A percentile compares a stretch with the other conserved stretches of the same genome.
These are phyloP conservation scores for Ophiosphaerella narmari DNA, from an alignment of 2,329 filamentous ascomycete genomes.

Conservation along the genomic window DNA sequence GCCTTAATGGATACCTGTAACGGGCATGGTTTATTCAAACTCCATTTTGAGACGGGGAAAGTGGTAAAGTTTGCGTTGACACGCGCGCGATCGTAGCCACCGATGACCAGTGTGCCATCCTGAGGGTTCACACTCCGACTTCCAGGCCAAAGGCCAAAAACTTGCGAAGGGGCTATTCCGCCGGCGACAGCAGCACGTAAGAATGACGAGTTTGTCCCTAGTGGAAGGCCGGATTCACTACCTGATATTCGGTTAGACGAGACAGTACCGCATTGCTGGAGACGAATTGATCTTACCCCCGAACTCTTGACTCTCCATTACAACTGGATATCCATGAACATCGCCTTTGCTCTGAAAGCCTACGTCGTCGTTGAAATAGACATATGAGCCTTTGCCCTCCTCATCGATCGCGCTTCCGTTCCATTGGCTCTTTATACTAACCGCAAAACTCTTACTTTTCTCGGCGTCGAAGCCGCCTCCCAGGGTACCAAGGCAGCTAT, in stretches of 20 bases:
- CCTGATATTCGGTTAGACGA: conserved; percentile 2
- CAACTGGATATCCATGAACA: conserved; percentile 10
- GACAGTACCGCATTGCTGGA: not conserved
- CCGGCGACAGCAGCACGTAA: conserved; percentile 11
- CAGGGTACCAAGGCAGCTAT: conserved; percentile 8
- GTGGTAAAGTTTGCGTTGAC: conserved; percentile 7
- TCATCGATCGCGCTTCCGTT: conserved; percentile 9
- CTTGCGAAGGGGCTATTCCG: conserved; percentile 10
- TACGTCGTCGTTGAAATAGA: conserved; percentile 12
- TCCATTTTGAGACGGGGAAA: conserved; percentile 12
- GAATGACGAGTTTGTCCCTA: conserved; percentile 15
- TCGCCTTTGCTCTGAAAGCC: conserved; percentile 8
- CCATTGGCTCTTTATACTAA: conserved; percentile 13
- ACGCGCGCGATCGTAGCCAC: conserved; percentile 13
- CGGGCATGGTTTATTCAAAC: conserved; percentile 6
- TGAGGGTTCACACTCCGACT: conserved; percentile 9
- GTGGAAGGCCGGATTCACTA: conserved; percentile 9
- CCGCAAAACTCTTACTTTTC: conserved; percentile 5
- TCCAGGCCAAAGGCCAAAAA: conserved; percentile 14
- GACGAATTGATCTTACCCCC: conserved; percentile 1
- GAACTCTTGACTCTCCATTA: conserved; percentile 7
- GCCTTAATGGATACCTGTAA: conserved; percentile 11
- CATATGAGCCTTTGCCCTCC: conserved; percentile 7
- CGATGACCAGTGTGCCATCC: conserved; percentile 13
- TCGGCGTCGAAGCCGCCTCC: conserved; percentile 9